Evolutionary conservation across 1,284 basidiomycete species (phyloP).

Genomic region (Ceratobasidium sp.): DNA sequence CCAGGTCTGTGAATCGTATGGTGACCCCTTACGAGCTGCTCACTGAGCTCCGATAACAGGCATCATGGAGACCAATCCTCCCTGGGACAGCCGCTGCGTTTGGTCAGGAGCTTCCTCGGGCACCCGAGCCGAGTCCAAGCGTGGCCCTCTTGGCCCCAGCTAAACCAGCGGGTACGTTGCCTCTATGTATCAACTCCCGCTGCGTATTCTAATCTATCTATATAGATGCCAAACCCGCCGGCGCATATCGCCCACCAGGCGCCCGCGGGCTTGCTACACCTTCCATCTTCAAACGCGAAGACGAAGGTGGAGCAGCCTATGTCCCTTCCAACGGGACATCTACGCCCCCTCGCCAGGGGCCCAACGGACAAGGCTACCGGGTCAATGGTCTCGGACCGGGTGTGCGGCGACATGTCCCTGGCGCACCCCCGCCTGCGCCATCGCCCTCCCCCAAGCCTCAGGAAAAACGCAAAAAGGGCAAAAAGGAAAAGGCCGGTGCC

Average conservation of each 20-base stretch:
- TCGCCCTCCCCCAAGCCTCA: slow-evolving; percentile 54
- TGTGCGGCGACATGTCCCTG: slow-evolving; percentile 68
- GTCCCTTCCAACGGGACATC: slow-evolving; percentile 58
- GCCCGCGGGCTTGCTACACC: slow-evolving; percentile 89
- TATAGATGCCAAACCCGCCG: slow-evolving; percentile 67
- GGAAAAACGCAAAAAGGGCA: slow-evolving; percentile 66
- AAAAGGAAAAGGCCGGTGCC: slow-evolving; percentile 54
- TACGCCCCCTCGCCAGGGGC: slow-evolving; percentile 64
- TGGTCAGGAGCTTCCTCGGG: slow-evolving; percentile 74
- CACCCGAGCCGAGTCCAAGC: slow-evolving; percentile 75
- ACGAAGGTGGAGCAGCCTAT: slow-evolving; percentile 70
- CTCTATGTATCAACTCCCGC: neutral
- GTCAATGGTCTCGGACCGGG: slow-evolving; percentile 33
- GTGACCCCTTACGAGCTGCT: neutral
- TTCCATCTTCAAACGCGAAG: slow-evolving; percentile 86
- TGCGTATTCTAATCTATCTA: neutral
- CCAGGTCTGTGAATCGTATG: slow-evolving; percentile 58
- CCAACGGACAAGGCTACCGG: slow-evolving; percentile 20
- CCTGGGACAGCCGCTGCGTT: slow-evolving; percentile 65
- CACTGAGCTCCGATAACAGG: slow-evolving; percentile 50
- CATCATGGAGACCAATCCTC: slow-evolving; percentile 79
- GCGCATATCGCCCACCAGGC: slow-evolving; percentile 91
- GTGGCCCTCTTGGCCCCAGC: slow-evolving; percentile 60
- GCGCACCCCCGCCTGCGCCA: slow-evolving; percentile 66
- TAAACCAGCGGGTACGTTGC: slow-evolving; percentile 55